Evolutionary conservation across 2,329 filamentous ascomycete species (phyloP).

Genomic region (Raffaelea ambrosiae): DNA sequence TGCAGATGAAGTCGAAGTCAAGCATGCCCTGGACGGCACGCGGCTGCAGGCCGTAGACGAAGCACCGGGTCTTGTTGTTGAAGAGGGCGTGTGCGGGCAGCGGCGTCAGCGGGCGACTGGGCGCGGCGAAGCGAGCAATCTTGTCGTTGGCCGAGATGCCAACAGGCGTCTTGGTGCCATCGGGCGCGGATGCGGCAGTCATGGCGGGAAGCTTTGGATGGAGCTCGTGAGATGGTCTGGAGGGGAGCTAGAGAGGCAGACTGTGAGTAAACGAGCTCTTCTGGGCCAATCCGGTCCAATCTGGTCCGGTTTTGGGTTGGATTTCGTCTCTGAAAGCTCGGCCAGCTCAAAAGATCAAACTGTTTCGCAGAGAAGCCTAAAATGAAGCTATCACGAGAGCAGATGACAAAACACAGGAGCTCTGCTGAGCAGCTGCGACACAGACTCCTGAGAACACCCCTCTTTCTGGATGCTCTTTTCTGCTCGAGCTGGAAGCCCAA

Average conservation of each 20-base stretch:
- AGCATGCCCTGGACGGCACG: constrained; percentile 88
- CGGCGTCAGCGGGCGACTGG: constrained; percentile 86
- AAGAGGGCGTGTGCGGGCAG: constrained; percentile 84
- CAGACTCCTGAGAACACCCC: too few species aligned
- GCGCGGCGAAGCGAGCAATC: constrained; percentile 90
- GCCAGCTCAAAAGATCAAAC: too few species aligned
- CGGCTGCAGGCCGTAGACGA: constrained; percentile 98
- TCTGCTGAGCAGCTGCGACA: too few species aligned
- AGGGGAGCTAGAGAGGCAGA: background rate
- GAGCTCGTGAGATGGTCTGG: constrained; percentile 2
- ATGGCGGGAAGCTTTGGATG: constrained; percentile 27
- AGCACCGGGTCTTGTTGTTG: constrained; percentile 99
- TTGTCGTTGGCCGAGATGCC: constrained; percentile 86
- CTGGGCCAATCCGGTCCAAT: too few species aligned
- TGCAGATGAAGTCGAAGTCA: constrained; percentile 99
- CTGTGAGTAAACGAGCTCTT: too few species aligned
- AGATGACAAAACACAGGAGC: too few species aligned
- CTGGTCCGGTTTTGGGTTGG: too few species aligned
- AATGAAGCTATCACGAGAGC: too few species aligned
- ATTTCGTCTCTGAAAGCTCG: too few species aligned
- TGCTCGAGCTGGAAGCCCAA: too few species aligned
- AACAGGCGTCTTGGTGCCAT: constrained; percentile 37
- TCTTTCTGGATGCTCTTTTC: too few species aligned
- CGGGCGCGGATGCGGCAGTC: constrained; percentile 41
- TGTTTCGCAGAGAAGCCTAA: too few species aligned